Evolutionary conservation across 768 basidiomycete genomes (phyloP).

Genomic region (Auriscalpium vulgare): DNA sequence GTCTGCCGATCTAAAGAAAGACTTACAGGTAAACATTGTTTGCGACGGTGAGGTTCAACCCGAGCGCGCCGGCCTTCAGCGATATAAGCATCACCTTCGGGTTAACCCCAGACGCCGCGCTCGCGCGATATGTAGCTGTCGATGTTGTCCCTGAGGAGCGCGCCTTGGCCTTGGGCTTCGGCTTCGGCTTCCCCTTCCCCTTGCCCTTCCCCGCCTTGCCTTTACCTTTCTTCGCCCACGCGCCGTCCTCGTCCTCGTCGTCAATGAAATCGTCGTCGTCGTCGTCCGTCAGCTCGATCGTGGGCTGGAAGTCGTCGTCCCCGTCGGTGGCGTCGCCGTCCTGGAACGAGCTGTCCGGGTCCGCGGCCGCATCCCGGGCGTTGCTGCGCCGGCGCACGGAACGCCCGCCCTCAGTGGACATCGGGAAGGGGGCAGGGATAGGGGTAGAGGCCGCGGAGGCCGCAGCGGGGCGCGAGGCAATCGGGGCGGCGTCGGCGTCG

Average conservation of each 20-base stretch:
- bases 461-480: not conserved
- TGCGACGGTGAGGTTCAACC: constrained; percentile 82
- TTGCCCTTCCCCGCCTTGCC: constrained; percentile 18
- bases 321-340: constrained; percentile 17
- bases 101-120: constrained; percentile 29
- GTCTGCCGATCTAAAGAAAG: not conserved
- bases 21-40: constrained; percentile 79
- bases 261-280: constrained; percentile 7
- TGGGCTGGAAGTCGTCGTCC: constrained; percentile 27
- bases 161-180: constrained; percentile 20
- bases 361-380: not conserved
- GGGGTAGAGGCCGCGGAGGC: not conserved
- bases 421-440: not conserved
- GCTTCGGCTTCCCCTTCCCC: constrained; percentile 13
- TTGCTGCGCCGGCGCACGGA: not conserved
- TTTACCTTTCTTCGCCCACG: constrained; percentile 14
- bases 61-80: constrained; percentile 76
- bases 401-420: not conserved
- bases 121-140: not conserved
- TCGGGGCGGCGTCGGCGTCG: not conserved
- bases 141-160: not conserved
- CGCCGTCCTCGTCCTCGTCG: not conserved
- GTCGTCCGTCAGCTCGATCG: constrained; percentile 27
- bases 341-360: constrained; percentile 2
- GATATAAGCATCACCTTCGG: constrained; percentile 84